These are phyloP conservation scores for Cladosporium cucumerinum DNA, from an alignment of 2,329 filamentous ascomycete genomes.

Conservation along the genomic window DNA sequence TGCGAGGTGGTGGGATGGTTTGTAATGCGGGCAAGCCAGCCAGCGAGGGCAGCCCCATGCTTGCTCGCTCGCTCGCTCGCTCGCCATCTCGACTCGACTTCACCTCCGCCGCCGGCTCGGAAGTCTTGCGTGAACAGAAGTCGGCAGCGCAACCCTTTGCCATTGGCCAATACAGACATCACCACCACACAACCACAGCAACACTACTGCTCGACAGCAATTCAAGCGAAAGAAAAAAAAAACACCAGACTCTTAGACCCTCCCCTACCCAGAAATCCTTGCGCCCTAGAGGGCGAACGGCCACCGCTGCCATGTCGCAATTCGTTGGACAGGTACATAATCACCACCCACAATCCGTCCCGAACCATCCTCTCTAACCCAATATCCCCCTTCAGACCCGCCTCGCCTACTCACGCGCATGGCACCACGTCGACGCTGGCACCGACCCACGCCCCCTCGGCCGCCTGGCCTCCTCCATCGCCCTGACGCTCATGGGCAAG, in stretches of 20 bases:
- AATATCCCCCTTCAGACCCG: constrained; percentile 62
- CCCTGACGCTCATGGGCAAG: constrained; percentile 90
- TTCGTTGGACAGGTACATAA: constrained; percentile 14
- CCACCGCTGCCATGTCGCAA: constrained; percentile 11
- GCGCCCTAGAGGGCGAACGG: constrained; percentile 10
- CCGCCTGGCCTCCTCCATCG: constrained; percentile 83
- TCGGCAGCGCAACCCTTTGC: constrained; percentile 4
- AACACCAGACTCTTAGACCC: not conserved
- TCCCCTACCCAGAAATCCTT: not conserved
- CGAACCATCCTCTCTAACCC: not conserved
- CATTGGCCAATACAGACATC: not conserved
- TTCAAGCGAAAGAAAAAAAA: not conserved
- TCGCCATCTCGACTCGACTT: not conserved
- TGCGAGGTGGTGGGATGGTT: constrained; percentile 10
- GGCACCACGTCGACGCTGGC: constrained; percentile 82
- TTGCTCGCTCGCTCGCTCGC: not conserved
- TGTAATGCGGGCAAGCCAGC: constrained; percentile 16
- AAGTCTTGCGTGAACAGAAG: constrained; percentile 5
- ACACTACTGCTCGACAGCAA: not conserved
- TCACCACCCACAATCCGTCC: not conserved
- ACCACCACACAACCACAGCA: not conserved
- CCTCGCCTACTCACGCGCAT: constrained; percentile 91
- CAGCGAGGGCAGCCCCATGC: not conserved
- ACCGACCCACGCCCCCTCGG: constrained; percentile 73
- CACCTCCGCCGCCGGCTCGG: not conserved